These are phyloP conservation scores for Mesembryanthemum crystallinum DNA, from an alignment of 148 eudicot genomes.

Conservation along the genomic window DNA sequence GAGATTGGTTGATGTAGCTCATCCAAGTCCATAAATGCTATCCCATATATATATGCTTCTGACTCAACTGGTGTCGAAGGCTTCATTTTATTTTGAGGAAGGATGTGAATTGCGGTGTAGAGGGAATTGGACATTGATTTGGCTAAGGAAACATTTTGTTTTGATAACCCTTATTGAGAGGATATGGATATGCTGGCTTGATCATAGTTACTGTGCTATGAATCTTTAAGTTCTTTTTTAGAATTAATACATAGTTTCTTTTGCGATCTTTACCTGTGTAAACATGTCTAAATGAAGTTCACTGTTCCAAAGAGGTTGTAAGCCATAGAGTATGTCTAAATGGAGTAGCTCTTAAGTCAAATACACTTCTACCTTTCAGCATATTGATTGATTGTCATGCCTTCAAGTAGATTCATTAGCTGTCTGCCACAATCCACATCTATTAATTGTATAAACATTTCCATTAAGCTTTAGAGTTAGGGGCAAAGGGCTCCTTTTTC, in stretches of 20 bases:
- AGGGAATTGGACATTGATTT: background rate
- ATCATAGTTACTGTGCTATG: background rate
- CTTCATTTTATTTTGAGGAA: background rate
- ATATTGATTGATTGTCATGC: background rate
- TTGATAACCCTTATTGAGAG: no score
- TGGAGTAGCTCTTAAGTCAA: no score
- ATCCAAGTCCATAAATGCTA: no score
- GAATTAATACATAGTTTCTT: background rate
- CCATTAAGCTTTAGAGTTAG: background rate
- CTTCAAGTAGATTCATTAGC: background rate
- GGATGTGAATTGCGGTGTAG: no score
- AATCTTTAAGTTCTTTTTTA: background rate
- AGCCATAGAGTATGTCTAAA: no score
- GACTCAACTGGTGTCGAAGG: background rate
- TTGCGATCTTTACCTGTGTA: background rate
- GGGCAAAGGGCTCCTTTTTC: background rate
- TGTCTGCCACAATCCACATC: background rate
- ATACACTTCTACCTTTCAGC: background rate
- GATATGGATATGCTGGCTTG: background rate
- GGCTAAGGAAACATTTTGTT: background rate
- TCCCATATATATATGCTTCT: no score
- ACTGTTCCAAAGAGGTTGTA: background rate
- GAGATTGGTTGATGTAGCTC: background rate
- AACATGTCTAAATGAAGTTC: background rate
- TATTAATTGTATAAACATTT: background rate